Percentiles rank a stretch among this genome's conserved stretches.
phyloP scores from a whole-genome alignment of 2,329 filamentous ascomycete species.

The Tolypocladium endophyticum region DNA sequence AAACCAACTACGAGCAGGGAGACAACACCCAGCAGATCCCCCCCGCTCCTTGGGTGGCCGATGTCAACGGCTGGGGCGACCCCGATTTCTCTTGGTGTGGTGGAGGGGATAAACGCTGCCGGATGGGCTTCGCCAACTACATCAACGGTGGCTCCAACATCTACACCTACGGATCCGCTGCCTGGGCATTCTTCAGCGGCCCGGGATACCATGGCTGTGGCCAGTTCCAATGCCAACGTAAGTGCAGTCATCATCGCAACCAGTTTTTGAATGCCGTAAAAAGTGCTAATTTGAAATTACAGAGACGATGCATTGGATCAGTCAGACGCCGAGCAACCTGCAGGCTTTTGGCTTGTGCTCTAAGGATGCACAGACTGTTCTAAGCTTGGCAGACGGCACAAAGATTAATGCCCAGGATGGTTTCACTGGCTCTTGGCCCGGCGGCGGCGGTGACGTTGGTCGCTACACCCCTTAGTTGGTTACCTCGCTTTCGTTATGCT shows the following conservation, averaged over 20 bases:
- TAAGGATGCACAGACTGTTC: conserved; percentile 23
- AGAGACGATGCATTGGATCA: conserved; percentile 27
- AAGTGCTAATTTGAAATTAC: neutral
- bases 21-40: conserved; percentile 21
- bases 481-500: neutral
- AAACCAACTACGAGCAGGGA: conserved; percentile 33
- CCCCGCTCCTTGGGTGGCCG: conserved; percentile 27
- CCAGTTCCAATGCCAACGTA: conserved; percentile 21
- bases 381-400: conserved; percentile 25
- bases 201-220: conserved; percentile 24
- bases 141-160: conserved; percentile 30
- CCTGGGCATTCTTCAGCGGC: conserved; percentile 32
- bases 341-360: conserved; percentile 31
- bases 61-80: conserved; percentile 26
- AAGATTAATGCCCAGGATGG: conserved; percentile 17
- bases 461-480: conserved; percentile 19
- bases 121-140: conserved; percentile 32
- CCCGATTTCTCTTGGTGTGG: conserved; percentile 30
- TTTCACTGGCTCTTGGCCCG: conserved; percentile 24
- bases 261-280: neutral
- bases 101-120: conserved; percentile 24
- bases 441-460: conserved; percentile 21
- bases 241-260: conserved; percentile 2
- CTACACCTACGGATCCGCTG: conserved; percentile 29
- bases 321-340: conserved; percentile 23